phyloP scores from a whole-genome alignment of 2,329 filamentous ascomycete species.

The Penicillium paneum region DNA sequence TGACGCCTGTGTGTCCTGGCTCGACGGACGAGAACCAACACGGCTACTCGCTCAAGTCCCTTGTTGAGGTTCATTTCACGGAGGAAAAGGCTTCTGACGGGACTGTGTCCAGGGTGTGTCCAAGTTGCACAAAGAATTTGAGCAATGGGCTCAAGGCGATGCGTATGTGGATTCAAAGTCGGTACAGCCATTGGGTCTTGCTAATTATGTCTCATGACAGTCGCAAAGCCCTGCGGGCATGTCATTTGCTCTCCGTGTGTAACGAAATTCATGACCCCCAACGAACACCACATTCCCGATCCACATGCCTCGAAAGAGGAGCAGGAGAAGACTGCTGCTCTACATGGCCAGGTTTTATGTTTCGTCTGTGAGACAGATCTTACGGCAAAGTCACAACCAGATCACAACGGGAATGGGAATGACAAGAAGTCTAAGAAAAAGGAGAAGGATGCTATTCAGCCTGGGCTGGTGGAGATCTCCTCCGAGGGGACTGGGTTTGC shows the following conservation, averaged over 20 bases:
- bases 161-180: slow-evolving; percentile 37
- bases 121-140: slow-evolving; percentile 78
- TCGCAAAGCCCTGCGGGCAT: slow-evolving; percentile 86
- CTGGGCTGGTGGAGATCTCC: slow-evolving; percentile 73
- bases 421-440: slow-evolving; percentile 36
- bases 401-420: slow-evolving; percentile 18
- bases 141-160: slow-evolving; percentile 79
- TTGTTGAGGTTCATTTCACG: slow-evolving; percentile 74
- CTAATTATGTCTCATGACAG: slow-evolving; percentile 25
- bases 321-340: slow-evolving; percentile 32
- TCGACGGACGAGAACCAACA: slow-evolving; percentile 66
- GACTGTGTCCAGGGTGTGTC: slow-evolving; percentile 60
- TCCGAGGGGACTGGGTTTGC: slow-evolving; percentile 93
- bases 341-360: slow-evolving; percentile 58
- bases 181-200: neutral
- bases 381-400: slow-evolving; percentile 42
- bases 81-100: slow-evolving; percentile 61
- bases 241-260: slow-evolving; percentile 85
- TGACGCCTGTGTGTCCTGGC: slow-evolving; percentile 71
- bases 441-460: slow-evolving; percentile 56
- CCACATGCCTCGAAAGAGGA: slow-evolving; percentile 59
- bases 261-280: slow-evolving; percentile 71
- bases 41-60: slow-evolving; percentile 70
- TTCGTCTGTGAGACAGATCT: slow-evolving; percentile 84
- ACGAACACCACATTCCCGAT: slow-evolving; percentile 47